Evolutionary conservation across 2,329 filamentous ascomycete genomes (phyloP).

Genomic region (Penicillium crustosum): DNA sequence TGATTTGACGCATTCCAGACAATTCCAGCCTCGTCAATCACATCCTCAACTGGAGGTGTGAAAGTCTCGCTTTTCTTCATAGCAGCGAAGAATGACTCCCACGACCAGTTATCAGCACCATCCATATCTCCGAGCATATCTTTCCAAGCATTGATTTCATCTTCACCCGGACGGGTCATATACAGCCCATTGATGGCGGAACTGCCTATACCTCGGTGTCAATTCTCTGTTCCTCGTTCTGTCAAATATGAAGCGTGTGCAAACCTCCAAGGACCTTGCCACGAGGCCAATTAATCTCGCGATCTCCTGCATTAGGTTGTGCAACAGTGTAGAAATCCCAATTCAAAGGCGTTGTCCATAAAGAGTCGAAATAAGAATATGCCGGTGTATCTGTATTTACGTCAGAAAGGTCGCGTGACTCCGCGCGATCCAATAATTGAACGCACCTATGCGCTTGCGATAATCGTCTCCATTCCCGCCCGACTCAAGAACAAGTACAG

Average conservation of each 20-base stretch:
- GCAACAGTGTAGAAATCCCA: conserved; percentile 35
- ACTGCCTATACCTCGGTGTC: conserved; percentile 25
- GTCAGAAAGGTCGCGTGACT: conserved; percentile 2
- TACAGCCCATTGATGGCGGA: conserved; percentile 40
- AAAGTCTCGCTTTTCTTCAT: conserved; percentile 36
- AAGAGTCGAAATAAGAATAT: conserved; percentile 35
- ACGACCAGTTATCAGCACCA: conserved; percentile 37
- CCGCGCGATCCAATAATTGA: not conserved
- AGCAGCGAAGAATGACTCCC: conserved; percentile 37
- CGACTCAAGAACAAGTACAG: conserved; percentile 36
- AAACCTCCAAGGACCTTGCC: conserved; percentile 37
- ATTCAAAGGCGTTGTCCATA: conserved; percentile 38
- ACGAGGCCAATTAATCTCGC: conserved; percentile 36
- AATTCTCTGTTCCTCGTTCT: not conserved
- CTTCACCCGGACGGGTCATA: conserved; percentile 35
- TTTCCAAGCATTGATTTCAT: conserved; percentile 37
- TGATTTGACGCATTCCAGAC: conserved; percentile 25
- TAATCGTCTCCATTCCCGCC: conserved; percentile 36
- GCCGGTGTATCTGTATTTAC: conserved; percentile 32
- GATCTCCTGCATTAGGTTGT: conserved; percentile 30
- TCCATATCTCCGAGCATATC: conserved; percentile 36
- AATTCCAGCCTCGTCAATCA: conserved; percentile 25
- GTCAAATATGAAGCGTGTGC: not conserved
- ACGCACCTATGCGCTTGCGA: conserved; percentile 35
- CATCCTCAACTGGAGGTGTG: conserved; percentile 18